phyloP scores from a whole-genome alignment of 148 eudicot genomes.

The Vaccinium myrtillus region DNA sequence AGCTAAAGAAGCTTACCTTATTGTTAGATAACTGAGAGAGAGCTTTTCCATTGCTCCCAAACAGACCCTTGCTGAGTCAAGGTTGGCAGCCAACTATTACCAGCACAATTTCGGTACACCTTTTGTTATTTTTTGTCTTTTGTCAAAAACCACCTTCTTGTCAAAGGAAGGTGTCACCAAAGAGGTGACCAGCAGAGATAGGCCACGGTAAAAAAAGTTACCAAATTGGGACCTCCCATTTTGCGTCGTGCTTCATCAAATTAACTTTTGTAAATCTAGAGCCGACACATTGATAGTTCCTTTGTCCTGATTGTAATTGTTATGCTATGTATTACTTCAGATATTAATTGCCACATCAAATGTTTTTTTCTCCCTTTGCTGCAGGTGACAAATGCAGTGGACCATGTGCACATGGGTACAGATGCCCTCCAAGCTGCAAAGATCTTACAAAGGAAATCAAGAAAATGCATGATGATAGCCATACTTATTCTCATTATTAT shows the following conservation, averaged over 20 bases:
- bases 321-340: not conserved
- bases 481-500: conserved; percentile 38
- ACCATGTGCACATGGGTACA: conserved; percentile 46
- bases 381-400: conserved; percentile 52
- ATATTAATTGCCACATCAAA: not conserved
- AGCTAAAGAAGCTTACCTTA: too few species aligned
- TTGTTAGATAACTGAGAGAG: too few species aligned
- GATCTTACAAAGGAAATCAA: conserved; percentile 50
- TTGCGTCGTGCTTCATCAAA: not conserved
- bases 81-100: not conserved
- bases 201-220: not conserved
- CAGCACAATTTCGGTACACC: not conserved
- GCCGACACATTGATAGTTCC: not conserved
- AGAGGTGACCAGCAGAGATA: not conserved
- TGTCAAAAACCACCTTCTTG: not conserved
- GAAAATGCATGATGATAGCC: conserved; percentile 61
- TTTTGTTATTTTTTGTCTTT: not conserved
- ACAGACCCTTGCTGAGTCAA: not conserved
- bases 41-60: too few species aligned
- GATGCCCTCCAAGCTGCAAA: conserved; percentile 46
- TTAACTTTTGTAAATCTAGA: not conserved
- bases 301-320: not conserved
- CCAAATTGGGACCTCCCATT: not conserved
- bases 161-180: not conserved
- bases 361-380: not conserved